Conservation (phyloP, 2,329 filamentous ascomycete genomes). For the Scedosporium apiospermum region DNA sequence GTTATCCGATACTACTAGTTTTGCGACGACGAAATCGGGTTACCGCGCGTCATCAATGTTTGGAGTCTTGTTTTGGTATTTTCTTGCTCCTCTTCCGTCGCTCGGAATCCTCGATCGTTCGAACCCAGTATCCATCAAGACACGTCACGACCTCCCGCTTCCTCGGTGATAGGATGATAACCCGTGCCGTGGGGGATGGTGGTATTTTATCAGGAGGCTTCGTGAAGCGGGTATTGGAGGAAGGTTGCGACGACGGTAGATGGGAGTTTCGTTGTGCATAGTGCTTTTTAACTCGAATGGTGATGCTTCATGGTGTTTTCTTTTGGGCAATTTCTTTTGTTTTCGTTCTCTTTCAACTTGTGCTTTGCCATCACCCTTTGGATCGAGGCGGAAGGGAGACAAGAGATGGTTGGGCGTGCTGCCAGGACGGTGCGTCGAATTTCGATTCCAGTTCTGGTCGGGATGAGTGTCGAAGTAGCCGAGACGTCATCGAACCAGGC, state of each 20-base stretch:
- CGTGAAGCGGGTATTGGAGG: not conserved
- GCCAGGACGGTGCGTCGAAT: too few species aligned
- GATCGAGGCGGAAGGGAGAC: not conserved
- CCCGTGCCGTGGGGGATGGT: not conserved
- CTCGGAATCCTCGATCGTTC: not conserved
- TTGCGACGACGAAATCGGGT: not conserved
- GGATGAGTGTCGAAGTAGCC: too few species aligned
- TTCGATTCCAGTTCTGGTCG: too few species aligned
- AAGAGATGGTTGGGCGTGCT: too few species aligned
- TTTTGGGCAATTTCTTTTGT: not conserved
- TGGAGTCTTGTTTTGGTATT: not conserved
- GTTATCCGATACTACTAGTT: not conserved
- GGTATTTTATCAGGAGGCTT: not conserved
- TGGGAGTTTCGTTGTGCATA: not conserved
- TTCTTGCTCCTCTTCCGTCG: slow-evolving; percentile 2
- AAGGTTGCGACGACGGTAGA: not conserved
- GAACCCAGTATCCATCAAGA: not conserved
- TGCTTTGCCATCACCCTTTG: not conserved
- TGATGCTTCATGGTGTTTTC: not conserved
- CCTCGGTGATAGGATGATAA: not conserved
- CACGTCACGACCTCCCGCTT: slow-evolving; percentile 11
- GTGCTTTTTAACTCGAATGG: slow-evolving; percentile 3
- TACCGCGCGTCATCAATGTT: not conserved
- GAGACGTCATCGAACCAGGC: too few species aligned
- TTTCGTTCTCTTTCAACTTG: not conserved